Evolutionary conservation across 768 basidiomycete species (phyloP).

Genomic region (Lactifluus hygrophoroides): DNA sequence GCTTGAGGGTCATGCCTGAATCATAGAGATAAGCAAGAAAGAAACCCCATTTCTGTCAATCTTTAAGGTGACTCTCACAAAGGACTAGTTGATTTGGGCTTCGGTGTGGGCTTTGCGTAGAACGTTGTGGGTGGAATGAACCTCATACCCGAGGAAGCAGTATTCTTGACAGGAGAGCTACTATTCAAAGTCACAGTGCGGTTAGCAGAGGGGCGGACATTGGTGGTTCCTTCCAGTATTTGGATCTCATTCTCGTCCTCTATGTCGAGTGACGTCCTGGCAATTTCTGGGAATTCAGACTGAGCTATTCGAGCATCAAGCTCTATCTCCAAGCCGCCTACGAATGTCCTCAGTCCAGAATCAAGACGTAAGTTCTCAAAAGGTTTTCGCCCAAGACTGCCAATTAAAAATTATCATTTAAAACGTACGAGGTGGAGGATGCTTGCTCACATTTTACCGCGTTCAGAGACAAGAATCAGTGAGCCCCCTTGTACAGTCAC

Average conservation of each 20-base stretch:
- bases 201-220: slow-evolving; percentile 3
- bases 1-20: slow-evolving; percentile 68
- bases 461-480: slow-evolving; percentile 56
- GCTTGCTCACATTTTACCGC: slow-evolving; percentile 54
- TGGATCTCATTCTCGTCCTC: slow-evolving; percentile 23
- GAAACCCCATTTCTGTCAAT: not conserved
- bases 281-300: slow-evolving; percentile 43
- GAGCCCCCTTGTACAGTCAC: slow-evolving; percentile 43
- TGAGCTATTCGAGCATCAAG: slow-evolving; percentile 44
- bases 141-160: slow-evolving; percentile 23
- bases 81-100: slow-evolving; percentile 27
- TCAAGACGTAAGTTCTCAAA: slow-evolving; percentile 49
- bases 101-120: slow-evolving; percentile 38
- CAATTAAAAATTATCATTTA: not conserved
- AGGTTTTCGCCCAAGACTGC: slow-evolving; percentile 50
- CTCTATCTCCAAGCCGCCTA: slow-evolving; percentile 55
- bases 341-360: slow-evolving; percentile 37
- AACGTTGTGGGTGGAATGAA: slow-evolving; percentile 54
- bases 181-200: not conserved
- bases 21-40: not conserved
- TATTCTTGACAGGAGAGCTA: slow-evolving; percentile 20
- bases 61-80: slow-evolving; percentile 38
- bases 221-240: slow-evolving; percentile 6
- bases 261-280: slow-evolving; percentile 26
- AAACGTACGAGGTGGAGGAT: not conserved